phyloP scores from a whole-genome alignment of 805 yeast genomes.

The Ogataea nitratoaversa region DNA sequence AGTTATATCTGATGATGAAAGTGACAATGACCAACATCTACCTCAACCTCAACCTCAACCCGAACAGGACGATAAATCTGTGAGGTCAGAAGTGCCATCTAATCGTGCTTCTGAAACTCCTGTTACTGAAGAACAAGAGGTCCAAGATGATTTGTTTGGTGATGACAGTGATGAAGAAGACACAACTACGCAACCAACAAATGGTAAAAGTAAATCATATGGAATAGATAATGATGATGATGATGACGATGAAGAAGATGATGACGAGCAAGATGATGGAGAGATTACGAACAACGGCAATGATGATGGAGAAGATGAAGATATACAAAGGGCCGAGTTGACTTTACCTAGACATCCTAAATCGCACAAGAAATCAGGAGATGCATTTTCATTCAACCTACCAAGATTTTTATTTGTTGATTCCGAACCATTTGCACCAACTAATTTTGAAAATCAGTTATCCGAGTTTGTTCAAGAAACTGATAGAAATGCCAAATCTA shows the following conservation, averaged over 20 bases:
- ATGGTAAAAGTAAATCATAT: conserved; percentile 10
- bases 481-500: conserved; percentile 32
- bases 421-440: conserved; percentile 82
- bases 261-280: conserved; percentile 24
- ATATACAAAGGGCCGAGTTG: conserved; percentile 32
- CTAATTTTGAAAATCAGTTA: conserved; percentile 44
- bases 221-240: conserved; percentile 21
- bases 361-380: conserved; percentile 35
- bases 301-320: conserved; percentile 32
- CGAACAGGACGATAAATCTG: too few species aligned
- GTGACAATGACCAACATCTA: neutral
- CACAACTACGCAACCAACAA: conserved; percentile 17
- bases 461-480: conserved; percentile 36
- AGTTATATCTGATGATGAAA: conserved; percentile 3
- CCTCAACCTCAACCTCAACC: too few species aligned
- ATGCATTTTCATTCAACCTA: conserved; percentile 48
- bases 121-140: conserved; percentile 19
- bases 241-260: conserved; percentile 33
- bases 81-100: neutral
- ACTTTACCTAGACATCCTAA: conserved; percentile 50
- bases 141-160: conserved; percentile 38
- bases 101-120: neutral
- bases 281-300: conserved; percentile 30
- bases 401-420: conserved; percentile 84
- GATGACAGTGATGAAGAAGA: conserved; percentile 24